These are phyloP conservation scores for Larix kaempferi DNA, from an alignment of 75 land plant species.

Conservation along the genomic window DNA sequence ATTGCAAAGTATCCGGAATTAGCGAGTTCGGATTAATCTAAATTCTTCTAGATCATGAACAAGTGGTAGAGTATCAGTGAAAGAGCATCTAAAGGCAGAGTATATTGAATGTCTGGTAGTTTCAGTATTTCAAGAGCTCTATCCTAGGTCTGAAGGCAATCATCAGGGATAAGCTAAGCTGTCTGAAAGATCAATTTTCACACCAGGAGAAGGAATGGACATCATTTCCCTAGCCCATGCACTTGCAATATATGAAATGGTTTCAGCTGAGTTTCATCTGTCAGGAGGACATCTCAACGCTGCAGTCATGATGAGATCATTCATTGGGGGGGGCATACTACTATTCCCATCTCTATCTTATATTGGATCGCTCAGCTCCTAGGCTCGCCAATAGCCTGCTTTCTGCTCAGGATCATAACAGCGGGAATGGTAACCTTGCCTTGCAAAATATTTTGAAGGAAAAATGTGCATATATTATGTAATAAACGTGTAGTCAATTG, in stretches of 20 bases:
- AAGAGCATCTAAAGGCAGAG: too few species aligned
- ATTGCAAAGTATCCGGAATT: too few species aligned
- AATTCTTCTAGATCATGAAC: too few species aligned
- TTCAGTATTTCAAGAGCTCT: too few species aligned
- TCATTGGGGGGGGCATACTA: slow-evolving; percentile 62
- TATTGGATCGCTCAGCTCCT: slow-evolving; percentile 58
- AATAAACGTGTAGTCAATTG: too few species aligned
- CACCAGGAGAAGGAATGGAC: slow-evolving; percentile 20
- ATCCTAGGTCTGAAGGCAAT: too few species aligned
- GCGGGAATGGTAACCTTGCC: slow-evolving; percentile 21
- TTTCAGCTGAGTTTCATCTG: slow-evolving; percentile 21
- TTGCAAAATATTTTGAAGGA: too few species aligned
- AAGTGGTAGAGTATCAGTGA: too few species aligned
- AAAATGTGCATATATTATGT: too few species aligned
- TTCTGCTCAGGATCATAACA: slow-evolving; percentile 49
- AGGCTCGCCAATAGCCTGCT: slow-evolving; percentile 52
- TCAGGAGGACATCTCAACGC: slow-evolving; percentile 84
- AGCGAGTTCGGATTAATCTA: too few species aligned
- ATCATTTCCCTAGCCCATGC: slow-evolving; percentile 38
- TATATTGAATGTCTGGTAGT: too few species aligned
- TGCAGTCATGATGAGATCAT: slow-evolving; percentile 67
- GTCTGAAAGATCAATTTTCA: slow-evolving; percentile 2
- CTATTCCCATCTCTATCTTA: slow-evolving; percentile 36
- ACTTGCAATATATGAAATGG: slow-evolving; percentile 16
- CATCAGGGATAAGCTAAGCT: too few species aligned